Base-by-base conservation (phyloP, 1,284 basidiomycete species). In the Heterobasidion irregulare region DNA sequence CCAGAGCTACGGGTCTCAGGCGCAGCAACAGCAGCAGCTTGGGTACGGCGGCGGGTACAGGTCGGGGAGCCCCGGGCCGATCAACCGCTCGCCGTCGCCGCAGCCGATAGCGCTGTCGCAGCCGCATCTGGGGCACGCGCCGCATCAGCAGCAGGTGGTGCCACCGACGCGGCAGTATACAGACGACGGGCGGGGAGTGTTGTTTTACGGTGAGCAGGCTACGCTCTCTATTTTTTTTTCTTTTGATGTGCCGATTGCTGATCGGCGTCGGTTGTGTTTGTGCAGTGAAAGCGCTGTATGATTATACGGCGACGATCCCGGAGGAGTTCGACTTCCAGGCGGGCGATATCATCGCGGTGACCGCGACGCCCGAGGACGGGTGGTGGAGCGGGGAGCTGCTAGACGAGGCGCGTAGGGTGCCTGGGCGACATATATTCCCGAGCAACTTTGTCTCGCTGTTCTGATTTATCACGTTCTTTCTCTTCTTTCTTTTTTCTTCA, bases 311-410 rank as follows among this genome's bases (percentile, higher is more conserved):
- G 19, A 86, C 89, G 16, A 91, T 91, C 58, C 83, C 88, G 3
- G 89, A 93, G 67, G 92, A 95, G 69, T 90, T 95, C 69, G 89
- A 92, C 68, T 95, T 96, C 80, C 91, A 93, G 65, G 77, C 84
- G 19, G 91, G 89, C 6, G 94, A 96, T 69, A 89, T 96, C 59
- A 95, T 97, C 63, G 94, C 93, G 8, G 92, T 96, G 4, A 95
- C 91, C 2, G 79, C 85, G 47, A 94, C 92, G 13, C 92, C 93
- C 10, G 90, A 95, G 60, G 94, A 97, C 64, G 93, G 92, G 1
- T 96, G 94, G 94, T 96, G 93, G 94, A 89, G 84, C 54, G 90
- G 91, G 15, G 82, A 86, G 66, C 68, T 96, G 56, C 71, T 96
- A 47, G 94, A 97, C 64, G 94, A 96, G 66, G 80, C 81, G 36